phyloP scores from a whole-genome alignment of 2,329 filamentous ascomycete genomes.

The Cladosporium velox region DNA sequence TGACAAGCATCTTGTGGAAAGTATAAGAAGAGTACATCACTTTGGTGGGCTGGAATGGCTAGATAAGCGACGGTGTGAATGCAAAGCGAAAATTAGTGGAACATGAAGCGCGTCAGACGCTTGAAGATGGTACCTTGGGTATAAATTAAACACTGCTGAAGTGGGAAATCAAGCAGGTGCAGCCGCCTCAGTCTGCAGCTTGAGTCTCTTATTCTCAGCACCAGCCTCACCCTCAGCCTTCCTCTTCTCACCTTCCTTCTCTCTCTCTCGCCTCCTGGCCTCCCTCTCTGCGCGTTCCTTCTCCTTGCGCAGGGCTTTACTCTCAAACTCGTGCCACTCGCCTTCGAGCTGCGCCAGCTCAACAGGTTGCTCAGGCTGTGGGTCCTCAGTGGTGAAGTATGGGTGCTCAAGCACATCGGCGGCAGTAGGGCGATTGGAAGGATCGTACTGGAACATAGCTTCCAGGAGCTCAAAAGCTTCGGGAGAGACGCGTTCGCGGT shows the following conservation, averaged over 20 bases:
- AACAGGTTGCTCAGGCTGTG: conserved; percentile 71
- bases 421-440: conserved; percentile 77
- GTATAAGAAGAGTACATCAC: too few relatives aligned
- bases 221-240: conserved; percentile 34
- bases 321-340: conserved; percentile 99
- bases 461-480: conserved; percentile 80
- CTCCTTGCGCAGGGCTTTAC: conserved; percentile 88
- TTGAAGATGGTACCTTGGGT: too few relatives aligned
- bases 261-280: conserved; percentile 48
- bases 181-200: conserved; percentile 12
- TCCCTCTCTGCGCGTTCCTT: conserved; percentile 70
- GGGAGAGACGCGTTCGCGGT: conserved; percentile 72
- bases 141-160: too few relatives aligned
- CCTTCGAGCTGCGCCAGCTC: conserved; percentile 84
- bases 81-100: too few relatives aligned
- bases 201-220: conserved; percentile 32
- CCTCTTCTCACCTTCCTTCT: conserved; percentile 44
- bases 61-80: too few relatives aligned
- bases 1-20: too few relatives aligned
- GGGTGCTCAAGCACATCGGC: conserved; percentile 80
- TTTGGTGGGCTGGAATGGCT: too few relatives aligned
- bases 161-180: background rate
- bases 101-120: too few relatives aligned
- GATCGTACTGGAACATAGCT: conserved; percentile 88
- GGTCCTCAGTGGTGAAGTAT: conserved; percentile 85